These are phyloP conservation scores for Syncephalis plumigaleata DNA, from an alignment of 371 early-diverging fungal species.

Conservation along the genomic window DNA sequence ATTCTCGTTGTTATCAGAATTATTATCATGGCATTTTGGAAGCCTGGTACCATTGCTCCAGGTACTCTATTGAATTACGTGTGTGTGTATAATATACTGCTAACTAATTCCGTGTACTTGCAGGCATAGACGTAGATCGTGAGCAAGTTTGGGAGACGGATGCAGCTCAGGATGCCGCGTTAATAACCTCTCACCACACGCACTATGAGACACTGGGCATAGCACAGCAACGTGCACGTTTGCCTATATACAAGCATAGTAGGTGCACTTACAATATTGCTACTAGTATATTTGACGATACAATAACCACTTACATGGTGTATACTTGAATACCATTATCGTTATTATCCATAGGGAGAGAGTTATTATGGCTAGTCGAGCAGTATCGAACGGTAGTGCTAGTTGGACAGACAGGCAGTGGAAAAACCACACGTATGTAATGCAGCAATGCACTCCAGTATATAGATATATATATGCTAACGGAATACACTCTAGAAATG, in stretches of 20 bases:
- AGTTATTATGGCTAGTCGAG: constrained; percentile 36
- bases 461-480: background rate
- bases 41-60: constrained; percentile 15
- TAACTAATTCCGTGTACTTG: background rate
- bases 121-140: constrained; percentile 4
- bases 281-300: too few relatives aligned
- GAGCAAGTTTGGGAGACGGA: constrained; percentile 5
- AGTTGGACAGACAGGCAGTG: constrained; percentile 72
- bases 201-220: constrained; percentile 1
- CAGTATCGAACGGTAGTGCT: constrained; percentile 49
- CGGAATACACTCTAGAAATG: constrained; percentile 23
- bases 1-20: too few relatives aligned
- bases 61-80: constrained; percentile 17
- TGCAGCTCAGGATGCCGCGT: too few relatives aligned
- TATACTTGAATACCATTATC: too few relatives aligned
- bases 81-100: background rate
- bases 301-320: too few relatives aligned
- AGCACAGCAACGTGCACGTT: constrained; percentile 6
- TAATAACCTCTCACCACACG: too few relatives aligned
- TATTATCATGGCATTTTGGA: constrained; percentile 7
- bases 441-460: too few relatives aligned
- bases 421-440: constrained; percentile 66
- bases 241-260: constrained; percentile 9
- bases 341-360: too few relatives aligned
- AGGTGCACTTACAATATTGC: background rate